Conservation (phyloP, 345 rosid genomes). For the Cardamine resedifolia region DNA sequence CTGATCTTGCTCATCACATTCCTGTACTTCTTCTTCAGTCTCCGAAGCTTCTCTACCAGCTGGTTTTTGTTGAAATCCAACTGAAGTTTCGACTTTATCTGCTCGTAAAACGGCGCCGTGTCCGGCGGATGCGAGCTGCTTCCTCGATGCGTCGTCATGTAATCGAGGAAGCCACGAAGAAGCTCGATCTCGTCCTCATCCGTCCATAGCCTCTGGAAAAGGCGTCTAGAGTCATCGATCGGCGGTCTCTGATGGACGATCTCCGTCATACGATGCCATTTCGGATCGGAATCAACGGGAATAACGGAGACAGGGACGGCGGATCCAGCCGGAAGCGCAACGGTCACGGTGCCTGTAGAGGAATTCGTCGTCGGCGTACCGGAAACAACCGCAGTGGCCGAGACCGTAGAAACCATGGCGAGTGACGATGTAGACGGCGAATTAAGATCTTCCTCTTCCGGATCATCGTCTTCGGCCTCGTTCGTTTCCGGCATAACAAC, state of each 20-base stretch:
- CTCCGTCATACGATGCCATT: conserved; percentile 35
- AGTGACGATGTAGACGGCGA: conserved; percentile 45
- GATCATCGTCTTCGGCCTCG: conserved; percentile 47
- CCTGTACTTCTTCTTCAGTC: conserved; percentile 90
- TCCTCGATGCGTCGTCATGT: conserved; percentile 51
- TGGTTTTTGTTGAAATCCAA: conserved; percentile 97
- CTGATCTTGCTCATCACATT: conserved; percentile 68
- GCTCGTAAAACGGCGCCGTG: conserved; percentile 88
- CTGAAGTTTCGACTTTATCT: conserved; percentile 91
- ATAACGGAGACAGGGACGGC: conserved; percentile 44
- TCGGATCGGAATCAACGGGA: conserved; percentile 45
- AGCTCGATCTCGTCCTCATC: conserved; percentile 99
- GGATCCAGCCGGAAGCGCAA: conserved; percentile 43
- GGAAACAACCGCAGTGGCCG: conserved; percentile 29
- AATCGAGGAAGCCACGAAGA: conserved; percentile 85
- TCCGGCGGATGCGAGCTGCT: conserved; percentile 70
- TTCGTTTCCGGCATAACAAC: conserved; percentile 39
- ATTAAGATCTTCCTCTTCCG: conserved; percentile 58
- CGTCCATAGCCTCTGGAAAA: conserved; percentile 95
- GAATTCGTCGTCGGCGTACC: conserved; percentile 34
- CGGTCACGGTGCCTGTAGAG: conserved; percentile 40
- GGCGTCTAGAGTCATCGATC: conserved; percentile 69
- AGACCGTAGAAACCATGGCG: conserved; percentile 32
- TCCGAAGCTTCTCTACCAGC: conserved; percentile 89
- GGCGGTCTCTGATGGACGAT: conserved; percentile 44